Conservation (phyloP, 2,329 filamentous ascomycete genomes). For the Venturiaceae sp. region DNA sequence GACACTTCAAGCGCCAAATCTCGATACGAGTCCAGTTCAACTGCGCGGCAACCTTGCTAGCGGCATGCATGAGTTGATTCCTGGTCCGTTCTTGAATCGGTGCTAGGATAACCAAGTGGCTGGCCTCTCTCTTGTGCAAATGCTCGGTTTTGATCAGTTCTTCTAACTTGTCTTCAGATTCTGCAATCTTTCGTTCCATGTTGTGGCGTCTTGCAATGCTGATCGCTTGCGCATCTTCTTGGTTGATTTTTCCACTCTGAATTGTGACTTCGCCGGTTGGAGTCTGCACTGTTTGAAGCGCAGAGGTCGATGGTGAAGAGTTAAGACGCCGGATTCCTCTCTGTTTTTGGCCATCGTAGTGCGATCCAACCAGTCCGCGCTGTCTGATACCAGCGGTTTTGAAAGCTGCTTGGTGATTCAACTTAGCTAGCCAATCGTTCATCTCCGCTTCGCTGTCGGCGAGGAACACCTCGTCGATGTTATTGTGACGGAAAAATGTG, state of each 20-base stretch:
- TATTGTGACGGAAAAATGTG: conserved; percentile 76
- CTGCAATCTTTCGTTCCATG: conserved; percentile 73
- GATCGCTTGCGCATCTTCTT: conserved; percentile 78
- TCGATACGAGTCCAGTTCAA: conserved; percentile 91
- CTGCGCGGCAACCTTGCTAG: conserved; percentile 74
- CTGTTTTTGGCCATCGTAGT: conserved; percentile 72
- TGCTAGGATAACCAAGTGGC: conserved; percentile 79
- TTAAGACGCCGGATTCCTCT: conserved; percentile 64
- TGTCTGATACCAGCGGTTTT: conserved; percentile 85
- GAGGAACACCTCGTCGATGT: conserved; percentile 80
- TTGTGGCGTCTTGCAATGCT: conserved; percentile 71
- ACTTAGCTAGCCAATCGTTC: conserved; percentile 92
- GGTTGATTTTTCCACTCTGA: conserved; percentile 63
- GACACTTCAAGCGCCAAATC: conserved; percentile 85
- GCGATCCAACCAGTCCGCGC: conserved; percentile 73
- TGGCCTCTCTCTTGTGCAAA: conserved; percentile 73
- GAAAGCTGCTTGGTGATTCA: conserved; percentile 95
- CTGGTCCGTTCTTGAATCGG: conserved; percentile 86
- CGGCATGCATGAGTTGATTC: conserved; percentile 76
- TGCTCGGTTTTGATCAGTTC: conserved; percentile 70
- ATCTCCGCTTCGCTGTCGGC: conserved; percentile 85
- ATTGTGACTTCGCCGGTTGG: conserved; percentile 65
- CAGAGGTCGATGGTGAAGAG: conserved; percentile 38
- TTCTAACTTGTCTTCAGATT: conserved; percentile 71
- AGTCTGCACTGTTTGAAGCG: conserved; percentile 50